These are phyloP conservation scores for Whalleya microplaca DNA, from an alignment of 2,329 filamentous ascomycete genomes.

Conservation along the genomic window DNA sequence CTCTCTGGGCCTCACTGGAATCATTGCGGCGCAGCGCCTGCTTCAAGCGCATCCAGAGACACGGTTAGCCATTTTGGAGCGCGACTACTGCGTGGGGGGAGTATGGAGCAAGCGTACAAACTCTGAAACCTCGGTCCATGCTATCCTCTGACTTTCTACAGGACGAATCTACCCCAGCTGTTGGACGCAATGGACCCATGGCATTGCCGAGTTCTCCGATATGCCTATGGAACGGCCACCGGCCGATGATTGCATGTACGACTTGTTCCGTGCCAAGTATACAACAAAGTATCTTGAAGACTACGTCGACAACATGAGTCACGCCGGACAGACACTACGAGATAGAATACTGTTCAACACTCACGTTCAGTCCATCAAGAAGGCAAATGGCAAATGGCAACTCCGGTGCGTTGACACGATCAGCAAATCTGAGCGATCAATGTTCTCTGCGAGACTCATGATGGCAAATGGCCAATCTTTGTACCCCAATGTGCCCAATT, in stretches of 20 bases:
- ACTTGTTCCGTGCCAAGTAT: conserved; percentile 34
- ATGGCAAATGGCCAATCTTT: conserved; percentile 24
- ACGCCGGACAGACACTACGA: conserved; percentile 24
- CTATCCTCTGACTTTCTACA: conserved; percentile 13
- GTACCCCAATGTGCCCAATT: conserved; percentile 32
- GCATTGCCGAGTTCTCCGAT: conserved; percentile 37
- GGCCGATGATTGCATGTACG: conserved; percentile 27
- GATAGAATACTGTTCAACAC: conserved; percentile 28
- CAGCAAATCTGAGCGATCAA: conserved; percentile 11
- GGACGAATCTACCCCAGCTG: conserved; percentile 33
- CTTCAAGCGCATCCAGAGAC: conserved; percentile 26
- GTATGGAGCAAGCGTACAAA: conserved; percentile 25
- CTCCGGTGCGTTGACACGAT: conserved; percentile 23
- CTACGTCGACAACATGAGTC: conserved; percentile 23
- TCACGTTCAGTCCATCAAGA: conserved; percentile 25
- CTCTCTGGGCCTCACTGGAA: conserved; percentile 19
- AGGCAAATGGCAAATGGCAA: conserved; percentile 25
- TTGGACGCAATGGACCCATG: conserved; percentile 37
- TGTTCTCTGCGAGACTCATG: conserved; percentile 18
- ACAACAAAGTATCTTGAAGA: conserved; percentile 34
- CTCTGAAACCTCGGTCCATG: not conserved
- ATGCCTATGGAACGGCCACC: conserved; percentile 33
- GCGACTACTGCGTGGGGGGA: conserved; percentile 26
- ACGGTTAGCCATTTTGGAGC: conserved; percentile 22
- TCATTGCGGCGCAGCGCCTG: conserved; percentile 23